Evolutionary conservation across 2,329 filamentous ascomycete species (phyloP).

Genomic region (Ophiostoma sp.): DNA sequence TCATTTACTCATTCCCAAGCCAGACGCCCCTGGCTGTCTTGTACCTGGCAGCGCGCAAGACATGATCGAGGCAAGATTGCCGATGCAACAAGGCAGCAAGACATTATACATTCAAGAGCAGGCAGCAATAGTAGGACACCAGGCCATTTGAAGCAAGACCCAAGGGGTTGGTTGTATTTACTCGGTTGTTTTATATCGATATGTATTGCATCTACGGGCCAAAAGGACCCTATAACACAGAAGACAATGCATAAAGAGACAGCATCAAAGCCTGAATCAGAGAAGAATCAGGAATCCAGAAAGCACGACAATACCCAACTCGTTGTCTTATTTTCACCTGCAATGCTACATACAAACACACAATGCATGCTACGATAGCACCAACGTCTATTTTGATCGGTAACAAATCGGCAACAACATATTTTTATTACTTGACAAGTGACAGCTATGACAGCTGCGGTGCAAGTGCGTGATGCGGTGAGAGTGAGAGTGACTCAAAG

Average conservation of each 20-base stretch:
- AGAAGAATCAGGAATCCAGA: too few relatives aligned
- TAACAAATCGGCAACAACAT: not conserved
- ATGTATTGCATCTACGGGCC: too few relatives aligned
- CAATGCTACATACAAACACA: not conserved
- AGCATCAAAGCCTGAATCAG: too few relatives aligned
- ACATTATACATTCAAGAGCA: not conserved
- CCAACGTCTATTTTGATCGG: not conserved
- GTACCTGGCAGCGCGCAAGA: slow-evolving; percentile 9
- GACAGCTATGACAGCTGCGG: not conserved
- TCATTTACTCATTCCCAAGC: not conserved
- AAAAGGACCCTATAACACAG: too few relatives aligned
- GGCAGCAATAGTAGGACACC: not conserved
- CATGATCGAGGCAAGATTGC: not conserved
- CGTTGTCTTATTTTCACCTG: not conserved
- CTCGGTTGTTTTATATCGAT: not conserved
- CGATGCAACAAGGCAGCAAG: not conserved
- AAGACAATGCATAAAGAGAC: too few relatives aligned
- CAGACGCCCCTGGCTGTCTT: not conserved
- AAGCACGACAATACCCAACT: too few relatives aligned
- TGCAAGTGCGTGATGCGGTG: not conserved
- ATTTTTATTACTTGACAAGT: not conserved
- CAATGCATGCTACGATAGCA: not conserved
- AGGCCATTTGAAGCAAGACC: not conserved
- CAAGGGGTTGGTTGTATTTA: not conserved
- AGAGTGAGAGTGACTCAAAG: not conserved